A percentile compares a stretch with the other conserved stretches of the same genome.
phyloP scores from a whole-genome alignment of 1,284 basidiomycete species.

The Polyporus tsugae region DNA sequence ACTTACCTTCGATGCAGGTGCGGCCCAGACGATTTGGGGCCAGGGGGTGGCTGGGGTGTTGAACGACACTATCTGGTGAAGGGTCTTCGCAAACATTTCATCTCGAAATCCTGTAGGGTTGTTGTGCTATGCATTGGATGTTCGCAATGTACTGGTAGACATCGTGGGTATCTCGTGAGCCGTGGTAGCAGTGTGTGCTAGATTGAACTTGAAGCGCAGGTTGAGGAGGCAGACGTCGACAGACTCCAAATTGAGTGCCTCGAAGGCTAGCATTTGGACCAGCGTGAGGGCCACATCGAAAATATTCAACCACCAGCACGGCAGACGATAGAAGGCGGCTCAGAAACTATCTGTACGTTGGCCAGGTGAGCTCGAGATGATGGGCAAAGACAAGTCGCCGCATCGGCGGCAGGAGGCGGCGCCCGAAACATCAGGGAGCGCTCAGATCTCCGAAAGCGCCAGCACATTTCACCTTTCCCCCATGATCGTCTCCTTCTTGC shows the following conservation, averaged over 20 bases:
- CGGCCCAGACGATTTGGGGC: constrained; percentile 40
- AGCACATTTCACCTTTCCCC: background rate
- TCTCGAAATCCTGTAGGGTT: background rate
- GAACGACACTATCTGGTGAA: constrained; percentile 9
- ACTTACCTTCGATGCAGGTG: constrained; percentile 17
- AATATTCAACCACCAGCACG: background rate
- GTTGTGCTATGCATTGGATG: too few species aligned
- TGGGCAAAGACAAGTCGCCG: background rate
- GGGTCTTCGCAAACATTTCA: background rate
- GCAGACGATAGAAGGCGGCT: background rate
- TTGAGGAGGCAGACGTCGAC: too few species aligned
- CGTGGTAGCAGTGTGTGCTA: background rate
- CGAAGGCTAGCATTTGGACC: too few species aligned
- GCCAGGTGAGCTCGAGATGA: background rate
- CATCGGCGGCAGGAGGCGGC: background rate
- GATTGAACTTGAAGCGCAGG: background rate
- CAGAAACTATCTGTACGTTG: background rate
- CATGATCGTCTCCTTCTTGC: background rate
- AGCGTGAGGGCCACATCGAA: too few species aligned
- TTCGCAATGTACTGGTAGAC: background rate
- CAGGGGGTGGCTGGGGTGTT: constrained; percentile 33
- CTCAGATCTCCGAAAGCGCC: background rate
- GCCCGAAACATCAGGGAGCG: background rate
- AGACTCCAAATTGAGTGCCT: background rate
- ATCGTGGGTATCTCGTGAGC: background rate